Evolutionary conservation across 2,329 filamentous ascomycete species (phyloP), one percentile per base, ranked within the genome.

Genomic region (Exutisphaerella laricina): DNA sequence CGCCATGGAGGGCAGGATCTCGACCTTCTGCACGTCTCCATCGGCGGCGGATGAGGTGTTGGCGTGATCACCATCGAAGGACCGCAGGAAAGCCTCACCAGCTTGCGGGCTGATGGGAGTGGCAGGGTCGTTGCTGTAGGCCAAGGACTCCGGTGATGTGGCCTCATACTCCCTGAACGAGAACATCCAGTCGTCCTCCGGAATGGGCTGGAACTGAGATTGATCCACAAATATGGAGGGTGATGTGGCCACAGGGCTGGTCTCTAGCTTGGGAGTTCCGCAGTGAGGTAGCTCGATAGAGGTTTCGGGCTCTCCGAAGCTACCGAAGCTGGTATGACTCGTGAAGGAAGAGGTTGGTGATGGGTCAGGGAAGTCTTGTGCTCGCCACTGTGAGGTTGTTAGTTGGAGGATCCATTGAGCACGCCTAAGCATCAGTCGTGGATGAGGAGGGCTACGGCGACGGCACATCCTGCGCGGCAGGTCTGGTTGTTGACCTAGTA

Each of bases 111-210:
- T 47, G 7, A 46, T 20, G 8, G 55, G 53, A n/a, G 54, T 57
- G 7, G 26, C 28, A 30, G 54, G 51, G 29, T 44, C 45, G 22
- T 44, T 46, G 41, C 43, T 45, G 12, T 46, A 43, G 18, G 43
- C 45, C 16, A 50, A 21, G 4, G 54, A 52, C 7, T 45, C 48
- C 22, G 51, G 53, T 5, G 54, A 52, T 4, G 47, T 31, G n/a
- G 46, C 43, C 14, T 53, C 48, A 20, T 48, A 52, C 10, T 51
- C 54, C 28, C 45, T 37, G 2, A 46, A 39, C 6, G 51, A 47
- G 12, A 39, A 30, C 16, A 37, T 20, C 49, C 54, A 59, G 16
- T 53, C 49, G 8, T 48, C 36, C 26, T 48, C 30, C 16, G 33
- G 23, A 26, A 56, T 34, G 14, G 40, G 41, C 20, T 51, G 37